These are phyloP conservation scores for Zancudomyces culisetae DNA, from an alignment of 371 early-diverging fungal genomes.

Conservation along the genomic window DNA sequence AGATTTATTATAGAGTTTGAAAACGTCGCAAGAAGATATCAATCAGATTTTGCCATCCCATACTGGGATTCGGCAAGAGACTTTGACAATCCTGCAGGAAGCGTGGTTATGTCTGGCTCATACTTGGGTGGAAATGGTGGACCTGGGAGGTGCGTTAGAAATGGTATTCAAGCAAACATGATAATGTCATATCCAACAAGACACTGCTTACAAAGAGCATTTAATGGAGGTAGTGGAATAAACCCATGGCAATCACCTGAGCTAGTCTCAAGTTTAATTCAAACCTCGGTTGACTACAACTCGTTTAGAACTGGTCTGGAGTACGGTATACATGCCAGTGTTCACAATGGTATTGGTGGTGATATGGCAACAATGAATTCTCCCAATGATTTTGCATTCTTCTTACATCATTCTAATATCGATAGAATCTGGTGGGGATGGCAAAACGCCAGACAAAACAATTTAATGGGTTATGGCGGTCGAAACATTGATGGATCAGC, in stretches of 20 bases:
- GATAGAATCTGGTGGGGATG: conserved; percentile 28
- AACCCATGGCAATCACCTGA: conserved; percentile 21
- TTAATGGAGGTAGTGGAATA: conserved; percentile 16
- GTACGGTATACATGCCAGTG: conserved; percentile 21
- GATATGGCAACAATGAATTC: conserved; percentile 26
- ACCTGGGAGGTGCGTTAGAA: conserved; percentile 7
- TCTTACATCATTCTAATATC: conserved; percentile 29
- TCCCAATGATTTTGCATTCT: conserved; percentile 33
- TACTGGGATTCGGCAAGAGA: conserved; percentile 28
- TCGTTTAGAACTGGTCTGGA: conserved; percentile 22
- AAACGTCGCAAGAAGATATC: conserved; percentile 8
- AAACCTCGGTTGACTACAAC: conserved; percentile 13
- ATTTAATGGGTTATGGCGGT: background rate
- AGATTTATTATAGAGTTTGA: conserved; percentile 22
- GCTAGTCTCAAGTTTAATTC: conserved; percentile 14
- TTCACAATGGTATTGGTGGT: conserved; percentile 26
- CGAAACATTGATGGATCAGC: background rate
- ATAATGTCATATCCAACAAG: conserved; percentile 11
- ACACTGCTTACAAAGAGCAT: conserved; percentile 19
- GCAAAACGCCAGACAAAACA: conserved; percentile 20
- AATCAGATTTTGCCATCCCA: conserved; percentile 16
- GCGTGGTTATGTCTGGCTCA: conserved; percentile 11
- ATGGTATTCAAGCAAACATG: conserved; percentile 13
- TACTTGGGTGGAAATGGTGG: conserved; percentile 19
- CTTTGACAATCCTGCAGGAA: conserved; percentile 12